Evolutionary conservation across 768 basidiomycete genomes (phyloP).

Genomic region (Rhizopogon roseolus): DNA sequence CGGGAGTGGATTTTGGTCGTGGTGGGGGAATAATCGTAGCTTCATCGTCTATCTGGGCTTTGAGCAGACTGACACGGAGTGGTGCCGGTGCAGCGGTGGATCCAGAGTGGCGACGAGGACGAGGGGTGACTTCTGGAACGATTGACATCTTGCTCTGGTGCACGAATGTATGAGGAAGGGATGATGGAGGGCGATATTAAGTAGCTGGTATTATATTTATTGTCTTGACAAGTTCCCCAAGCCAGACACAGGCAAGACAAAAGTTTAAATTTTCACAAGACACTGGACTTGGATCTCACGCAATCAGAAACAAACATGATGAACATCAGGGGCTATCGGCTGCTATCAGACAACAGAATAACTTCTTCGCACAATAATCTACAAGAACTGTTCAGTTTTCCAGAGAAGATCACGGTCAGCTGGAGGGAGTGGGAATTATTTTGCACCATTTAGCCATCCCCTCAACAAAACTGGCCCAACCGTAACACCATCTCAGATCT

Average conservation of each 20-base stretch:
- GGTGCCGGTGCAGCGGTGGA: constrained; percentile 36
- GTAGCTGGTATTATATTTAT: neutral
- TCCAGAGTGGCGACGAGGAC: constrained; percentile 63
- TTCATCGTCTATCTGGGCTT: constrained; percentile 15
- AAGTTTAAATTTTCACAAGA: constrained; percentile 10
- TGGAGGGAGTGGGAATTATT: neutral
- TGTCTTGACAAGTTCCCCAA: neutral
- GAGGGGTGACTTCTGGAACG: constrained; percentile 16
- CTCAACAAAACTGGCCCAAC: neutral
- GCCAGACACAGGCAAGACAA: neutral
- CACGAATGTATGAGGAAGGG: neutral
- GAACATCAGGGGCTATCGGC: neutral
- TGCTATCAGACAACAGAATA: neutral
- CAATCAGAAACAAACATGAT: constrained; percentile 14
- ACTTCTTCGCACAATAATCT: constrained; percentile 3
- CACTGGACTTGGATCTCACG: constrained; percentile 10
- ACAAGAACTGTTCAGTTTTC: neutral
- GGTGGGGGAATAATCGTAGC: constrained; percentile 45
- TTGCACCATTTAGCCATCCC: neutral
- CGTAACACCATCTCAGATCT: neutral
- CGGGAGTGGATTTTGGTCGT: constrained; percentile 71
- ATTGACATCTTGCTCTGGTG: constrained; percentile 13
- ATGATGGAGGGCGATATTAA: neutral
- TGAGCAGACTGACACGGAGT: constrained; percentile 13
- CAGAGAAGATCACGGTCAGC: neutral